Percentiles rank a stretch among this genome's conserved stretches.
Conservation (phyloP, 768 basidiomycete genomes). For the Mrakia gelida region DNA sequence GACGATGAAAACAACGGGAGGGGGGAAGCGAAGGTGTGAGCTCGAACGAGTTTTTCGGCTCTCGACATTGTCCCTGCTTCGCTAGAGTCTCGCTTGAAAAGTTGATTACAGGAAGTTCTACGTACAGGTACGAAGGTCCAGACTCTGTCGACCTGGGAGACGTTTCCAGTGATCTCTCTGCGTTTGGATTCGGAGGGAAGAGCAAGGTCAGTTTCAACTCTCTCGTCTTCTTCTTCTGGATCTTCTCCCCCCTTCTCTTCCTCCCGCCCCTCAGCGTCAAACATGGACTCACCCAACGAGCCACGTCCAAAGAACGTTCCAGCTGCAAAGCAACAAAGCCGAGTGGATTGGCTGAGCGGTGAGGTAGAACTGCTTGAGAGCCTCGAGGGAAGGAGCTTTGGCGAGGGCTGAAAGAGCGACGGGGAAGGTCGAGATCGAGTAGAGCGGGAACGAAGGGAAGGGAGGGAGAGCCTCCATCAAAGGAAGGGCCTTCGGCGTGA, state of each 20-base stretch:
- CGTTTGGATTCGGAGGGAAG: background rate
- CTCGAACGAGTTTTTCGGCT: background rate
- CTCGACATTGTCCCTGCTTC: background rate
- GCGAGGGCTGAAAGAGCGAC: background rate
- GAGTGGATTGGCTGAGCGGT: background rate
- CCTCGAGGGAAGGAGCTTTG: slow-evolving; percentile 8
- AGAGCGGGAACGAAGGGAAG: slow-evolving; percentile 12
- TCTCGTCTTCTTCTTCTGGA: background rate
- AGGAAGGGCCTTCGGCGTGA: background rate
- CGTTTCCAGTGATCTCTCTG: slow-evolving; percentile 33
- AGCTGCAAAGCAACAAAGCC: slow-evolving; percentile 11
- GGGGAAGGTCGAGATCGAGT: background rate
- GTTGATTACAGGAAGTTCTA: background rate
- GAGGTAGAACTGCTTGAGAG: slow-evolving; percentile 20
- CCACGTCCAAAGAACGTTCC: slow-evolving; percentile 23
- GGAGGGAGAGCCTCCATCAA: slow-evolving; percentile 9
- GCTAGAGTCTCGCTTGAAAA: no score
- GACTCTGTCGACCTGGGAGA: slow-evolving; percentile 29
- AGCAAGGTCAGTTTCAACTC: background rate
- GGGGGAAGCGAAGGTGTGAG: background rate
- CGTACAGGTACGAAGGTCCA: slow-evolving; percentile 29
- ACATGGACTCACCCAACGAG: background rate
- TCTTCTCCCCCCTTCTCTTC: background rate
- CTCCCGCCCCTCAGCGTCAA: no score
- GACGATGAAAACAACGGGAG: background rate